These are phyloP conservation scores for Aquilaria yunnanensis DNA, from an alignment of 345 rosid genomes.

Conservation along the genomic window DNA sequence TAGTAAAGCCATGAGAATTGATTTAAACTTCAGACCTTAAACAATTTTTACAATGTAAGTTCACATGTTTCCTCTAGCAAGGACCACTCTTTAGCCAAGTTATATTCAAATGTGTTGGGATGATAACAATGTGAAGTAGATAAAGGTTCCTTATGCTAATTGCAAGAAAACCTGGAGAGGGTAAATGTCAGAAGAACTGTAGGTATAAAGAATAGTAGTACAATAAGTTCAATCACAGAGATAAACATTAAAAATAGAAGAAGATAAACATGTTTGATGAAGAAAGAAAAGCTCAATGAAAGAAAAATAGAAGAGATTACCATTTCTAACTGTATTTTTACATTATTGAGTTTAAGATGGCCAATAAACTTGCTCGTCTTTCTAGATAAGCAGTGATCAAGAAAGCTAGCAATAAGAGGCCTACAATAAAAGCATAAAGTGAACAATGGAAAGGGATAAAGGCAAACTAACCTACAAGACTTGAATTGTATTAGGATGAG, in stretches of 20 bases:
- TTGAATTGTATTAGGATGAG: too few species aligned
- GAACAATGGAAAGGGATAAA: neutral
- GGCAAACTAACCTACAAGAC: too few species aligned
- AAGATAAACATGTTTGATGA: constrained; percentile 24
- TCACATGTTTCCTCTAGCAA: constrained; percentile 46
- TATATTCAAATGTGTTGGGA: constrained; percentile 76
- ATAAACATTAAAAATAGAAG: too few species aligned
- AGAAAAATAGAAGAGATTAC: constrained; percentile 20
- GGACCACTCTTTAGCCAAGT: constrained; percentile 88
- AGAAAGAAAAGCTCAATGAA: too few species aligned
- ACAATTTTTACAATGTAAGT: constrained; percentile 21
- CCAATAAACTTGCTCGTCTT: constrained; percentile 51
- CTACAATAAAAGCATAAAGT: constrained; percentile 29
- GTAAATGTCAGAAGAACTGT: constrained; percentile 11
- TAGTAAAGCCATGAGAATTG: neutral
- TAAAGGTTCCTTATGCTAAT: constrained; percentile 64
- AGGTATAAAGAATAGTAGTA: too few species aligned
- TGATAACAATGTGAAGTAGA: constrained; percentile 91
- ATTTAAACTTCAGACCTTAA: constrained; percentile 32
- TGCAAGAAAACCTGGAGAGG: constrained; percentile 14
- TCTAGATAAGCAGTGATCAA: constrained; percentile 39
- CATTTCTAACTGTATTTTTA: constrained; percentile 43
- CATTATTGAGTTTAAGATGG: constrained; percentile 47
- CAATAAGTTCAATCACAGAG: too few species aligned
- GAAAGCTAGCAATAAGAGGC: constrained; percentile 63